phyloP scores from a whole-genome alignment of 2,329 filamentous ascomycete species.

The Pyrenochaeta sp. region DNA sequence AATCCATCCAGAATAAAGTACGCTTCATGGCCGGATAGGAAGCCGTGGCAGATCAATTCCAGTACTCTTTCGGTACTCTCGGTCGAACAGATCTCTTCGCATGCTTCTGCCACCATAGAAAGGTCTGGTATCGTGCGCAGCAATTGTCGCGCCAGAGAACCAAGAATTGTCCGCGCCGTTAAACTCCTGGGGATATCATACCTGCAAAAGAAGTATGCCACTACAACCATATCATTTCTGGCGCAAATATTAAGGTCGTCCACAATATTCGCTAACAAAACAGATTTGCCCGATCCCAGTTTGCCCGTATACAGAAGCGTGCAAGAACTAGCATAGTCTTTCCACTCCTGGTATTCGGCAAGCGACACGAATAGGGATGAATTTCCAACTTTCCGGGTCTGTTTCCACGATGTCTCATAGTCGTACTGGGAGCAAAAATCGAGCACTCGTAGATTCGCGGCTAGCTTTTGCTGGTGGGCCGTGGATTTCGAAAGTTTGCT shows the following conservation, averaged over 20 bases:
- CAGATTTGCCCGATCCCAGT: constrained; percentile 57
- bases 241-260: constrained; percentile 24
- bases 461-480: constrained; percentile 23
- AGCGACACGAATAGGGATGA: constrained; percentile 32
- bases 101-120: constrained; percentile 2
- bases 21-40: constrained; percentile 21
- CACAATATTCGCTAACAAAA: constrained; percentile 56
- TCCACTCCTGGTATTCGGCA: constrained; percentile 42
- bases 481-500: constrained; percentile 15
- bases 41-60: constrained; percentile 25
- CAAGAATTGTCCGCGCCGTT: constrained; percentile 30
- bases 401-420: constrained; percentile 53
- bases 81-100: not conserved
- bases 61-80: constrained; percentile 25
- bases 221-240: not conserved
- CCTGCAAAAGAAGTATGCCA: constrained; percentile 38
- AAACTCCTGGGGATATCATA: constrained; percentile 33
- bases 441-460: constrained; percentile 41
- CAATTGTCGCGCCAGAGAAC: constrained; percentile 47
- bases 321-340: constrained; percentile 16
- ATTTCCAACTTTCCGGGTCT: constrained; percentile 52
- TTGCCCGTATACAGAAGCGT: constrained; percentile 52
- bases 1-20: constrained; percentile 48
- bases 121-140: constrained; percentile 33
- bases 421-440: constrained; percentile 55